Evolutionary conservation across 352 stramenopile species (phyloP).

Genomic region (Phytopythium montanum): DNA sequence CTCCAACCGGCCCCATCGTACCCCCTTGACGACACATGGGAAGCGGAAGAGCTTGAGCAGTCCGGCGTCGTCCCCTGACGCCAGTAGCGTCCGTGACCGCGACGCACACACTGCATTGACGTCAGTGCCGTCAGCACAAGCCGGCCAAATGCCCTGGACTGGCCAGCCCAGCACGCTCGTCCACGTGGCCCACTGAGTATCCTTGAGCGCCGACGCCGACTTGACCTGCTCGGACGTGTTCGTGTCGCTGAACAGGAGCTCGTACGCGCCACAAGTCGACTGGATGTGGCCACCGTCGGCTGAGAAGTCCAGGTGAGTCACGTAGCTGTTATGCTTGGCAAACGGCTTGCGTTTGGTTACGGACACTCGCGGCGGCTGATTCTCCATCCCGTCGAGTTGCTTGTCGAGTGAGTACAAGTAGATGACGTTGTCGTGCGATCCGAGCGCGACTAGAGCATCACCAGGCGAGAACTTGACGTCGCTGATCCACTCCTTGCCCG

Average conservation of each 20-base stretch:
- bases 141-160: constrained; percentile 90
- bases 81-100: constrained; percentile 60
- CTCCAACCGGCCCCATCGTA: constrained; percentile 20
- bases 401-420: constrained; percentile 50
- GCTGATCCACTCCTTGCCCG: constrained; percentile 74
- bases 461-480: constrained; percentile 72
- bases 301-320: constrained; percentile 85
- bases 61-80: constrained; percentile 75
- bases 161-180: constrained; percentile 90
- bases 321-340: constrained; percentile 76
- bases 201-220: constrained; percentile 60
- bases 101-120: constrained; percentile 77
- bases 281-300: constrained; percentile 59
- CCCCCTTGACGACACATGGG: constrained; percentile 67
- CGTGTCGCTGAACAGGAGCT: constrained; percentile 90
- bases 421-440: constrained; percentile 75
- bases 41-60: constrained; percentile 89
- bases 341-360: constrained; percentile 73
- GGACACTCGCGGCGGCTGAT: not conserved
- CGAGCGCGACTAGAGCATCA: constrained; percentile 42
- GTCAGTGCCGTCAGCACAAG: constrained; percentile 79
- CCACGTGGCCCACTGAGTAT: constrained; percentile 88
- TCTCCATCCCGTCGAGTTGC: not conserved
- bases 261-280: constrained; percentile 85
- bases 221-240: constrained; percentile 77